Conservation (phyloP, 2,329 filamentous ascomycete species). For the Monilinia vaccinii-corymbosi region DNA sequence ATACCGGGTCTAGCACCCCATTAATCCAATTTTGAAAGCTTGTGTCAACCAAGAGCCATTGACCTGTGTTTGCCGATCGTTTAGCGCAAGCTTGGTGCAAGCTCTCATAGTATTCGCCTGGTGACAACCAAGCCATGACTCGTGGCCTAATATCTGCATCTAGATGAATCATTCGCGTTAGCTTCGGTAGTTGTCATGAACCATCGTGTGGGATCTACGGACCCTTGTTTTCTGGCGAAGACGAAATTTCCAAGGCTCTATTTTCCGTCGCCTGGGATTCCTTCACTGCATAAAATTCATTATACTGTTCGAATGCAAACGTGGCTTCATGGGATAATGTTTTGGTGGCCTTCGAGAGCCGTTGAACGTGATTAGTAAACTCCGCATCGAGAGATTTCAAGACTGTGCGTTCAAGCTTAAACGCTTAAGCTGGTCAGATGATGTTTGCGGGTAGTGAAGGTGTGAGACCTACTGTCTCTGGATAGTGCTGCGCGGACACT, state of each 20-base stretch:
- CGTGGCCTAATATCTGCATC: background rate
- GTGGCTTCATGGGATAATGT: constrained; percentile 2
- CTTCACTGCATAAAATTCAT: background rate
- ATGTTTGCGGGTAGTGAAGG: background rate
- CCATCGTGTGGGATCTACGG: background rate
- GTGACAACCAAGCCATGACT: constrained; percentile 7
- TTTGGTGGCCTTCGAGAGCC: background rate
- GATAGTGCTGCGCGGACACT: background rate
- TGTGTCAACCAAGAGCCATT: background rate
- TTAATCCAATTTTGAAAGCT: constrained; percentile 6
- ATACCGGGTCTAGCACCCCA: background rate
- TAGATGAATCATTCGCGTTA: background rate
- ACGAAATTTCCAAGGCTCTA: background rate
- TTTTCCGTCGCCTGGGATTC: background rate
- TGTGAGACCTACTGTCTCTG: background rate
- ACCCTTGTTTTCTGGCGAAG: background rate
- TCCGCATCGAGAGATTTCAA: constrained; percentile 2
- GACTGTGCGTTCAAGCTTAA: constrained; percentile 3
- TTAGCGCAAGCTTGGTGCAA: constrained; percentile 6
- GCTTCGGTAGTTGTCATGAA: background rate
- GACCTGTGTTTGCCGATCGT: constrained; percentile 3
- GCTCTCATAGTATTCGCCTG: constrained; percentile 2
- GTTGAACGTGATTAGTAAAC: background rate
- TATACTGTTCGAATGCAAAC: background rate
- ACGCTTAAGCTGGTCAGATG: background rate